Conservation (phyloP, 768 basidiomycete species). For the Boletales sp. region DNA sequence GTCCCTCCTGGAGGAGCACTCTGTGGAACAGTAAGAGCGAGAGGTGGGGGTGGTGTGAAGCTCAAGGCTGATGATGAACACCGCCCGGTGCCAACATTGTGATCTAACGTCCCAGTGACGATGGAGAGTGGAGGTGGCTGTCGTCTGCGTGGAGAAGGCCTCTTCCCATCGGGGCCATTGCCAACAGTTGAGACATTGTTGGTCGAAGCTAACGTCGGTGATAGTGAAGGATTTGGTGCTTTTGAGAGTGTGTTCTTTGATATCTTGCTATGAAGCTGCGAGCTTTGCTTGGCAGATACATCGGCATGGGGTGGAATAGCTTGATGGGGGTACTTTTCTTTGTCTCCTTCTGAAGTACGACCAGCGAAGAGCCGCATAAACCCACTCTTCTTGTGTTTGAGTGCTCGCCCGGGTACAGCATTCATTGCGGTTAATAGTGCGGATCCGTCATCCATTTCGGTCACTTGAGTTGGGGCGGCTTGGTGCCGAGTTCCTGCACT, state of each 20-base stretch:
- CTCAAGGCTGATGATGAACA: slow-evolving; percentile 7
- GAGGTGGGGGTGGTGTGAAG: slow-evolving; percentile 8
- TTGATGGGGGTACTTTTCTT: slow-evolving; percentile 48
- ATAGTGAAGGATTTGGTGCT: slow-evolving; percentile 41
- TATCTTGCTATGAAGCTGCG: slow-evolving; percentile 26
- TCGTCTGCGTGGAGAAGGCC: slow-evolving; percentile 23
- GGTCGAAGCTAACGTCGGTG: slow-evolving; percentile 27
- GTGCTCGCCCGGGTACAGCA: slow-evolving; percentile 36
- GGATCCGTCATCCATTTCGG: slow-evolving; percentile 44
- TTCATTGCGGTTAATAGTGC: slow-evolving; percentile 9
- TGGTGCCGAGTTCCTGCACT: slow-evolving; percentile 59
- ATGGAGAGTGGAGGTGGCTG: slow-evolving; percentile 30
- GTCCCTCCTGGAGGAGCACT: slow-evolving; percentile 65
- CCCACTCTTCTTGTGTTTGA: slow-evolving; percentile 79
- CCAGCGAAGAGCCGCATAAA: slow-evolving; percentile 77
- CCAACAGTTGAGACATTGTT: slow-evolving; percentile 1
- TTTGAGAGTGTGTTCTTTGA: slow-evolving; percentile 28
- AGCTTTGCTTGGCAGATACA: slow-evolving; percentile 27
- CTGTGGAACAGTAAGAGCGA: slow-evolving; percentile 35
- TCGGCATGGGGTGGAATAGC: slow-evolving; percentile 48
- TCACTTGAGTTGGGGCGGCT: slow-evolving; percentile 32
- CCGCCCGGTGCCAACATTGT: slow-evolving; percentile 7
- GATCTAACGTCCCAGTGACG: slow-evolving; percentile 21
- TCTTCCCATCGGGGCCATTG: slow-evolving; percentile 19
- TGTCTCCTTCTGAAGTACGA: slow-evolving; percentile 31